Conservation (phyloP, 1,139 yeast genomes). For the Saccharomycopsis phalli region DNA sequence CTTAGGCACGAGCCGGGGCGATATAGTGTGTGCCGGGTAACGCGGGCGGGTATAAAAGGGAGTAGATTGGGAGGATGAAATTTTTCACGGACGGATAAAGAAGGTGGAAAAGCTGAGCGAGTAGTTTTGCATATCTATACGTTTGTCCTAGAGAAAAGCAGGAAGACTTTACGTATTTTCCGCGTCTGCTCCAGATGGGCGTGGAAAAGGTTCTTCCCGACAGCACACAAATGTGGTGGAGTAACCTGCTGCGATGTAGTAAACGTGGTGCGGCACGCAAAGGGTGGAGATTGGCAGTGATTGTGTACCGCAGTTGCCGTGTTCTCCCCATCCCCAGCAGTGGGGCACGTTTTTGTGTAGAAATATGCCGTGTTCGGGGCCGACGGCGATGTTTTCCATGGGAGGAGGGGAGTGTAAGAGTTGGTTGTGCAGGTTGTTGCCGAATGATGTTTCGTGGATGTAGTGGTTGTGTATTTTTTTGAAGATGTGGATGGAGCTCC, state of each 20-base stretch:
- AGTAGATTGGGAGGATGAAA: background rate
- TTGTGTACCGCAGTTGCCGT: conserved; percentile 79
- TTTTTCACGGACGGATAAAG: conserved; percentile 7
- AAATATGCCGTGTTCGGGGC: conserved; percentile 82
- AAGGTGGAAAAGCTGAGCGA: conserved; percentile 2
- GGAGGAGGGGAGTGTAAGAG: too few species aligned
- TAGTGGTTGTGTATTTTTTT: too few species aligned
- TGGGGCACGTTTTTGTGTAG: conserved; percentile 30
- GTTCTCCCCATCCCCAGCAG: conserved; percentile 99
- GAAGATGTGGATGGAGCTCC: too few species aligned
- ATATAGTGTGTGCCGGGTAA: background rate
- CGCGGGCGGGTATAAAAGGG: background rate
- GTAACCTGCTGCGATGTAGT: conserved; percentile 33
- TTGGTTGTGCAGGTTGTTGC: conserved; percentile 77
- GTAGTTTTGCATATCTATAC: conserved; percentile 39
- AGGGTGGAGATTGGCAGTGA: conserved; percentile 22
- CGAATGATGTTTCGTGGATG: too few species aligned
- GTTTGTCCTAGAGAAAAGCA: conserved; percentile 43
- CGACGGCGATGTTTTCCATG: conserved; percentile 35
- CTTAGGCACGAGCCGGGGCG: background rate
- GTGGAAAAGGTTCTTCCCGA: conserved; percentile 73
- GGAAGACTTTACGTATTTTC: conserved; percentile 61
- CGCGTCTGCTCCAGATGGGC: conserved; percentile 55
- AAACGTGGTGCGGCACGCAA: conserved; percentile 11
- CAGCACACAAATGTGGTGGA: conserved; percentile 43